Base-by-base conservation (phyloP, 306 rosid species). In the Dalbergia oliveri region DNA sequence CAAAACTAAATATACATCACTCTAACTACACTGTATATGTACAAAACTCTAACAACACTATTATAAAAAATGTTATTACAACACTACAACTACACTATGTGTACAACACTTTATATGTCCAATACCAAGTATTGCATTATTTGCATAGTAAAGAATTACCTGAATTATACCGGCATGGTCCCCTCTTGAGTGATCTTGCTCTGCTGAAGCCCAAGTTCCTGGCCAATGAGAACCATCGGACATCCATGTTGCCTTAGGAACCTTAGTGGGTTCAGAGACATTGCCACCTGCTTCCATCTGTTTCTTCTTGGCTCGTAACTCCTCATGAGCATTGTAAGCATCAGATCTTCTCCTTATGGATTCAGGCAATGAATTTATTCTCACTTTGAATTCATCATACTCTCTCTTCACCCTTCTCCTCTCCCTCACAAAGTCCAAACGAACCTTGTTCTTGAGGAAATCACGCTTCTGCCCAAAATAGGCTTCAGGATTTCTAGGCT, bases 151-250 rank as follows among this genome's bases (percentile, higher is more conserved):
- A 41, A 43, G 8, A 39, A 26, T 65, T 86, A 93, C 97, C 97
- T 93, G 97, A 83, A 93, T 91, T 15, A 93, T 83, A 35, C 97
- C 97, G 23, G 97, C 97, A 81, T 93, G 97, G 59, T 93, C 97
- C 10, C 97, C 97, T 85, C 97, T 87, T 1, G 97, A 84, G 82
- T 93, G 97, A 8, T 93, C 97, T 5, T 85, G 26, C 76, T 93
- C 94, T 23, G 86, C 88, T 10, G 94, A 93, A 15, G 83, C 79
- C 97, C 97, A 93, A 64, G 97, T 89, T 75, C 97, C 97, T n/a
- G 92, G 88, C 97, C 97, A 93, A 72, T 88, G 93, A 87, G 97
- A 89, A 43, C 97, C 93, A 86, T 93, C 97, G 2, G 97, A 93
- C 97, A 93, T 93, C 97, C 97, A 93, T 26, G 87, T 93, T 70